These are phyloP conservation scores for Sporothrix brasiliensis DNA, from an alignment of 2,329 filamentous ascomycete species.

Conservation along the genomic window DNA sequence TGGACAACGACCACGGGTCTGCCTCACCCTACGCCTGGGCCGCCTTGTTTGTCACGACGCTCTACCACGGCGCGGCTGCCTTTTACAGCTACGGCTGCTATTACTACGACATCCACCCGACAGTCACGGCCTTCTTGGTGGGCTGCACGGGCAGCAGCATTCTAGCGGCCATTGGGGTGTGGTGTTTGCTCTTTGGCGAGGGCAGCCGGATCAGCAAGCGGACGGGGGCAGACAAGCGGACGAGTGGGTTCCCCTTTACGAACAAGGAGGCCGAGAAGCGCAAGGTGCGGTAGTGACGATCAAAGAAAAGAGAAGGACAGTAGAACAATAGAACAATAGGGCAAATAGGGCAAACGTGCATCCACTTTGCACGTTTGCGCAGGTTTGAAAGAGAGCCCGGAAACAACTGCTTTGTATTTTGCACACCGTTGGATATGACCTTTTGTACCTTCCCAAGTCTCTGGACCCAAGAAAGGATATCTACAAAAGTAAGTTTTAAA, in stretches of 20 bases:
- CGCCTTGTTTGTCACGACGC: slow-evolving; percentile 64
- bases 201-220: slow-evolving; percentile 45
- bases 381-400: neutral
- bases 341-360: neutral
- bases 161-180: slow-evolving; percentile 65
- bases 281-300: slow-evolving; percentile 33
- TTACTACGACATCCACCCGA: slow-evolving; percentile 57
- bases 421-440: slow-evolving; percentile 1
- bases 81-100: slow-evolving; percentile 72
- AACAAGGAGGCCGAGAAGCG: slow-evolving; percentile 44
- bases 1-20: slow-evolving; percentile 48
- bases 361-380: neutral
- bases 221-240: slow-evolving; percentile 49
- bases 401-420: slow-evolving; percentile 5
- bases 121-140: slow-evolving; percentile 62
- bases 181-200: slow-evolving; percentile 55
- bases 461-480: neutral
- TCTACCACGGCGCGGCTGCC: slow-evolving; percentile 65
- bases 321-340: neutral
- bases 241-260: slow-evolving; percentile 47
- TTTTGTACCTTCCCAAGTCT: neutral
- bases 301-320: neutral
- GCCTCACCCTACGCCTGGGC: slow-evolving; percentile 67
- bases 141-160: slow-evolving; percentile 58
- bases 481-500: neutral